A percentile compares a stretch with the other conserved stretches of the same genome.
phyloP scores from a whole-genome alignment of 2,329 filamentous ascomycete genomes.

The Drechslera avenae region DNA sequence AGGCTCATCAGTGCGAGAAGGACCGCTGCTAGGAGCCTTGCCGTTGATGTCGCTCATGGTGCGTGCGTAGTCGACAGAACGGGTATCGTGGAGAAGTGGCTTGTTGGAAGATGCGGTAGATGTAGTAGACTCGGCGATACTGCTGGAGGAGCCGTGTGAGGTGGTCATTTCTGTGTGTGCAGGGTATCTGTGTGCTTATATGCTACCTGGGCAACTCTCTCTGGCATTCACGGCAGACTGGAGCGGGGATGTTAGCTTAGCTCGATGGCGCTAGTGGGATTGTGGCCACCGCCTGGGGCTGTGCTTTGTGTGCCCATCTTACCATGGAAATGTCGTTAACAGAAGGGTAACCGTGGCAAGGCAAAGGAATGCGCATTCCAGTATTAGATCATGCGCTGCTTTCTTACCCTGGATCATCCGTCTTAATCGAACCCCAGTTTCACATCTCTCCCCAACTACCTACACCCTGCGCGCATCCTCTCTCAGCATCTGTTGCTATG shows the following conservation, averaged over 20 bases:
- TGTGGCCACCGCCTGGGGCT: conserved; percentile 23
- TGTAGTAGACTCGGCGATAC: conserved; percentile 25
- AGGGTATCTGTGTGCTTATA: conserved; percentile 25
- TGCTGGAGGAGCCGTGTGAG: conserved; percentile 16
- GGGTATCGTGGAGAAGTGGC: conserved; percentile 26
- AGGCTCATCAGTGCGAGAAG: conserved; percentile 30
- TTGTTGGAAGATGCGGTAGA: conserved; percentile 34
- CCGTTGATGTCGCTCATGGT: conserved; percentile 44
- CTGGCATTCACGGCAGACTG: conserved; percentile 5
- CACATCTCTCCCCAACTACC: background rate
- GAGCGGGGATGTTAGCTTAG: conserved; percentile 32
- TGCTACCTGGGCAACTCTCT: conserved; percentile 14
- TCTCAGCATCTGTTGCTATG: background rate
- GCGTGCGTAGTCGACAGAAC: conserved; percentile 14
- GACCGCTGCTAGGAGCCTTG: conserved; percentile 40
- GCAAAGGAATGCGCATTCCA: background rate
- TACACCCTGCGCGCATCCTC: background rate
- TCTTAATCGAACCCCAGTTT: background rate
- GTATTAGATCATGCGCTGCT: background rate
- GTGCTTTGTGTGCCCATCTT: conserved; percentile 19
- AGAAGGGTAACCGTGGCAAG: background rate
- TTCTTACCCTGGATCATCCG: background rate
- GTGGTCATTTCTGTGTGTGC: conserved; percentile 14
- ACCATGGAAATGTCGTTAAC: background rate
- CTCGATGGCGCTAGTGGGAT: conserved; percentile 8